phyloP scores from a whole-genome alignment of 805 yeast species.

The Saturnispora diversa region DNA sequence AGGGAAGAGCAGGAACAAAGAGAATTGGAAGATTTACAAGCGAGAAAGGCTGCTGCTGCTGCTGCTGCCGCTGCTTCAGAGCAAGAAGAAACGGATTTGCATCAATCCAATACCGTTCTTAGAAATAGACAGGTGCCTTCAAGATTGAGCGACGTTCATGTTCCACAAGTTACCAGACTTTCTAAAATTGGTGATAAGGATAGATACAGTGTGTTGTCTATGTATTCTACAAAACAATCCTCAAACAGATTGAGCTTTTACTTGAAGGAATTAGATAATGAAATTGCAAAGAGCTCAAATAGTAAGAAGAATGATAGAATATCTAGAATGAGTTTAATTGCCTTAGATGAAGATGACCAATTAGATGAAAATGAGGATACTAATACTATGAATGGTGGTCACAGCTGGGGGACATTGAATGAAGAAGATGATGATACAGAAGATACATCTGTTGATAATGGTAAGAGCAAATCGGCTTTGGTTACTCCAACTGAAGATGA shows the following conservation, averaged over 20 bases:
- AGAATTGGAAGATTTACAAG: conserved; percentile 12
- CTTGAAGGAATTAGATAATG: conserved; percentile 25
- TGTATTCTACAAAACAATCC: conserved; percentile 61
- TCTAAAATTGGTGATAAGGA: conserved; percentile 58
- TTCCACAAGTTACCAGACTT: conserved; percentile 65
- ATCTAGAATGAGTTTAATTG: conserved; percentile 26
- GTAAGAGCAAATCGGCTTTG: conserved; percentile 10
- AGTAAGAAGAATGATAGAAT: conserved; percentile 14
- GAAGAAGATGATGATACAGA: conserved; percentile 10
- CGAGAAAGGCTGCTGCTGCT: conserved; percentile 4
- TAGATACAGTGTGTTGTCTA: conserved; percentile 62
- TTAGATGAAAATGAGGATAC: background rate
- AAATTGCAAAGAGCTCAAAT: conserved; percentile 13
- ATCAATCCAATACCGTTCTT: conserved; percentile 11
- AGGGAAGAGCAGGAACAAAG: conserved; percentile 11
- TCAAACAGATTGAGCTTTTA: conserved; percentile 48
- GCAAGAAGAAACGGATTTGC: conserved; percentile 4
- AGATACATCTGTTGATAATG: conserved; percentile 5
- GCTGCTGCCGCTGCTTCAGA: conserved; percentile 9
- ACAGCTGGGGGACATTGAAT: conserved; percentile 9
- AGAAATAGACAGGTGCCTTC: conserved; percentile 33
- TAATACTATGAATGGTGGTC: conserved; percentile 1
- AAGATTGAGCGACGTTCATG: conserved; percentile 52
- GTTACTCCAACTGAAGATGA: conserved; percentile 22
- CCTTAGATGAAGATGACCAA: conserved; percentile 21